Percentiles rank a stretch among this genome's conserved stretches.
These are phyloP conservation scores for Luffa acutangula DNA, from an alignment of 306 rosid genomes.

Conservation along the genomic window DNA sequence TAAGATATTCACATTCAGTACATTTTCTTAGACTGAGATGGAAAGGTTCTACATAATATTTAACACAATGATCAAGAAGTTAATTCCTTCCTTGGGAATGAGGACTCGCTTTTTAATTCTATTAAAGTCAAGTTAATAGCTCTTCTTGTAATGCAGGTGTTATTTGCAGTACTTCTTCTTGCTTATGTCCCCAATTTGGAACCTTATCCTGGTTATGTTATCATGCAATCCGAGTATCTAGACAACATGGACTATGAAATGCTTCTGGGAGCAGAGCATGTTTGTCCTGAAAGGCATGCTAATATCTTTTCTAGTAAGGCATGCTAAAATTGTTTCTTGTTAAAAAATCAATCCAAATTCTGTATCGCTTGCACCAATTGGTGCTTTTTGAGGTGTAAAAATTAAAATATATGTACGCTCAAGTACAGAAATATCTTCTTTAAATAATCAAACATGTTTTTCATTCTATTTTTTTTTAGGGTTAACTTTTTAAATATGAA, in stretches of 20 bases:
- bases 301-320: conserved; percentile 59
- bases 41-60: neutral
- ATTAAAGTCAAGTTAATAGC: neutral
- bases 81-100: neutral
- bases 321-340: neutral
- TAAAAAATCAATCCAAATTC: neutral
- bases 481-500: neutral
- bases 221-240: conserved; percentile 31
- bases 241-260: conserved; percentile 54
- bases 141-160: conserved; percentile 28
- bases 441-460: neutral
- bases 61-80: neutral
- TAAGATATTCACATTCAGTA: neutral
- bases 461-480: neutral
- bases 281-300: conserved; percentile 59
- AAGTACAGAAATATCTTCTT: neutral
- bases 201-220: conserved; percentile 48
- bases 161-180: conserved; percentile 58
- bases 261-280: conserved; percentile 52
- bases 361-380: neutral
- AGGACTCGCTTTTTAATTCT: neutral
- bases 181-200: conserved; percentile 58
- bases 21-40: neutral
- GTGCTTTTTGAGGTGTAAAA: neutral
- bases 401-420: neutral